These are phyloP conservation scores for Boechera retrofracta DNA, from an alignment of 345 rosid species.

Conservation along the genomic window DNA sequence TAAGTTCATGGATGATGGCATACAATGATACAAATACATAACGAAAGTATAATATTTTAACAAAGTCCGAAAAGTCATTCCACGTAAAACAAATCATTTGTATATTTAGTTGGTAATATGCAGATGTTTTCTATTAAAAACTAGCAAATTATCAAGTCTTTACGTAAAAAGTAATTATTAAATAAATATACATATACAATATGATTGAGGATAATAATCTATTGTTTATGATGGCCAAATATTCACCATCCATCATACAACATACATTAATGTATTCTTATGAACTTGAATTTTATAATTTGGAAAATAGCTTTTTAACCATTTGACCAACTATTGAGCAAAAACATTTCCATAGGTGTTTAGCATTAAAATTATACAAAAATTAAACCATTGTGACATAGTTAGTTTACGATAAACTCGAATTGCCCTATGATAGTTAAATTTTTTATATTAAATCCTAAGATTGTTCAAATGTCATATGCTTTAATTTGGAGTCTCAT, in stretches of 20 bases:
- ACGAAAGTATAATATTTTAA: neutral
- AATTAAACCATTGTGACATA: neutral
- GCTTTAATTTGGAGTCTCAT: conserved; percentile 28
- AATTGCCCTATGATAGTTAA: neutral
- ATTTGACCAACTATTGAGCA: conserved; percentile 2
- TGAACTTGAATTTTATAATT: neutral
- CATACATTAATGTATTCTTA: neutral
- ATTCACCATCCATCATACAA: neutral
- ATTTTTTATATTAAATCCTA: neutral
- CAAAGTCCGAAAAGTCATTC: neutral
- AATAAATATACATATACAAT: neutral
- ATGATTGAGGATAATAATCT: too few species aligned
- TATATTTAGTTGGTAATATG: neutral
- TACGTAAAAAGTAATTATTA: neutral
- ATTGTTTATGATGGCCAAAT: too few species aligned
- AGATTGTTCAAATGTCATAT: conserved; percentile 4
- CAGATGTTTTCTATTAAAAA: neutral
- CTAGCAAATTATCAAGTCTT: neutral
- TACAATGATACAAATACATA: neutral
- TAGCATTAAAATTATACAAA: neutral
- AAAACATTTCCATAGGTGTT: neutral
- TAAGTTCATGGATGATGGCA: neutral
- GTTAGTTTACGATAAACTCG: neutral
- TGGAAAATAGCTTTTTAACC: neutral
- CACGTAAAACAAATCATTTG: neutral